Evolutionary conservation across 345 rosid genomes (phyloP).

Genomic region (Cochlearia excelsa): DNA sequence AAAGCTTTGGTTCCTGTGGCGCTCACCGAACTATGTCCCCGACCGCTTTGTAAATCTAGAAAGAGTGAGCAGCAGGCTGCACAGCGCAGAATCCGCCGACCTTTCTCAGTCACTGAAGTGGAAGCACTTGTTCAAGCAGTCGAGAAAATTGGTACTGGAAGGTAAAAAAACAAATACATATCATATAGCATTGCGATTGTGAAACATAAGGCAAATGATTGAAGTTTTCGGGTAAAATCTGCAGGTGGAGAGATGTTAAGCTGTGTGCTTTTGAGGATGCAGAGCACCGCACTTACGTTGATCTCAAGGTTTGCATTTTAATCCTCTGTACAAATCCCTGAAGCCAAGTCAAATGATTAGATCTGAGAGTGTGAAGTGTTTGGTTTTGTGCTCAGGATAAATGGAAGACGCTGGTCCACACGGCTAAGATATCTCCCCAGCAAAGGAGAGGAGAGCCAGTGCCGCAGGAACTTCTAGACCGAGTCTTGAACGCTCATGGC

Average conservation of each 20-base stretch:
- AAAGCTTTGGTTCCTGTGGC: conserved; percentile 51
- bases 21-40: conserved; percentile 45
- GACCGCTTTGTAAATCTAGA: conserved; percentile 58
- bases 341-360: neutral
- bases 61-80: conserved; percentile 53
- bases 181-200: neutral
- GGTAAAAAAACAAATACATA: conserved; percentile 31
- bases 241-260: conserved; percentile 96
- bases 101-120: conserved; percentile 96
- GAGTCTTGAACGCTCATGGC: conserved; percentile 78
- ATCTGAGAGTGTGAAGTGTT: neutral
- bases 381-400: conserved; percentile 59
- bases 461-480: conserved; percentile 83
- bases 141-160: conserved; percentile 96
- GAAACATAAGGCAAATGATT: neutral
- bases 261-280: conserved; percentile 74
- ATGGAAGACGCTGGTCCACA: conserved; percentile 97
- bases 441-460: conserved; percentile 98
- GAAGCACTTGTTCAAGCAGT: conserved; percentile 96
- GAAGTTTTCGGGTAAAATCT: neutral
- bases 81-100: conserved; percentile 93
- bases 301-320: conserved; percentile 61
- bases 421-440: conserved; percentile 88
- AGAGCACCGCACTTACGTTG: conserved; percentile 92
- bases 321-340: too few species aligned